These are phyloP conservation scores for Chytriomyces hyalinus DNA, from an alignment of 192 early-diverging fungal genomes.

Conservation along the genomic window DNA sequence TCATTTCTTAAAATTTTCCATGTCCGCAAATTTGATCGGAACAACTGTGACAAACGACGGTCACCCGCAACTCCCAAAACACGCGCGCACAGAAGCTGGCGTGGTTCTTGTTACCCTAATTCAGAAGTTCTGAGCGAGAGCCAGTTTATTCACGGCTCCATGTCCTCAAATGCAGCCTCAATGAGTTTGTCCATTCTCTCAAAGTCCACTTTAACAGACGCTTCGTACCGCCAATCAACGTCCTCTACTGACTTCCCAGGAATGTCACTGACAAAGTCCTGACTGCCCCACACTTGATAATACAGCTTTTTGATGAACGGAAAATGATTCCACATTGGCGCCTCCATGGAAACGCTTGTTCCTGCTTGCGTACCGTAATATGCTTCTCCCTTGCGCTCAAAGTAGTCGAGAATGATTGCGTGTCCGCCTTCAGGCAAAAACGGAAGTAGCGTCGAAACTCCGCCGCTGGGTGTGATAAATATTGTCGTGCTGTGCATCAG, in stretches of 20 bases:
- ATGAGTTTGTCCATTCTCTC: constrained; percentile 31
- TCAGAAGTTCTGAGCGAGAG: no score
- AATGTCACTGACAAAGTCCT: constrained; percentile 28
- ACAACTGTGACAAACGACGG: no score
- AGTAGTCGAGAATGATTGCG: constrained; percentile 46
- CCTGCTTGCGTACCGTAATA: constrained; percentile 24
- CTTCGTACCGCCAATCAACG: constrained; percentile 36
- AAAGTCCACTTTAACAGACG: constrained; percentile 28
- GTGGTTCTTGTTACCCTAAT: no score
- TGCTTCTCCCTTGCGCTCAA: constrained; percentile 32
- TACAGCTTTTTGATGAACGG: constrained; percentile 47
- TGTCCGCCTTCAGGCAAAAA: constrained; percentile 42
- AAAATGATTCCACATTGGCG: constrained; percentile 46
- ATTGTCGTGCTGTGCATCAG: constrained; percentile 37
- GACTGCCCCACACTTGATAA: constrained; percentile 39
- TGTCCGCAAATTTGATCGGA: no score
- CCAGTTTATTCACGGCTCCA: constrained; percentile 21
- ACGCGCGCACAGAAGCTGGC: no score
- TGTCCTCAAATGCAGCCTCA: constrained; percentile 43
- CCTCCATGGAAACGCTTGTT: constrained; percentile 40
- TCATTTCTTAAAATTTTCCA: no score
- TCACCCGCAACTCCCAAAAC: no score
- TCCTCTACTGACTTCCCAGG: constrained; percentile 29
- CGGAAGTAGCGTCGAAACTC: constrained; percentile 41
- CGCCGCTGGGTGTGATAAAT: constrained; percentile 42